Percentiles rank a stretch among this genome's conserved stretches.
These are phyloP conservation scores for Hypoxylon lienhwacheense DNA, from an alignment of 495 filamentous ascomycete species.

Conservation along the genomic window DNA sequence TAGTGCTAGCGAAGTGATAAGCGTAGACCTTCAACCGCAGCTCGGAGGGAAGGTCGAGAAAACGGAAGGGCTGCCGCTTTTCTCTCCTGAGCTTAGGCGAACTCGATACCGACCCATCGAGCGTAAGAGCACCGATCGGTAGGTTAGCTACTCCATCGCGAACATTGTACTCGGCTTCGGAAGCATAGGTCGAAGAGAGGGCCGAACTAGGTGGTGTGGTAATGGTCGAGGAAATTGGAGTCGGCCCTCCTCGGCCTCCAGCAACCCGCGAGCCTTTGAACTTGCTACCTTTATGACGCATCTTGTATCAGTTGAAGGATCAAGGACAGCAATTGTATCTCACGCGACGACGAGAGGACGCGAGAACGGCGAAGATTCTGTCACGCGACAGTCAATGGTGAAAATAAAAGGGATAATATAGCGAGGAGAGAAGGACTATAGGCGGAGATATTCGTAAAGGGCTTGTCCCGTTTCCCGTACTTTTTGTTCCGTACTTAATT, in stretches of 20 bases:
- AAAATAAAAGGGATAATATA: conserved; percentile 11
- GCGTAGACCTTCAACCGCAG: conserved; percentile 72
- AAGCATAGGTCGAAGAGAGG: conserved; percentile 47
- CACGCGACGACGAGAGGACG: conserved; percentile 1
- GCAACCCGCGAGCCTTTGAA: conserved; percentile 39
- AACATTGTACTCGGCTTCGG: conserved; percentile 47
- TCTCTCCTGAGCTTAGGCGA: conserved; percentile 23
- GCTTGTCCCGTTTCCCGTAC: too few relatives aligned
- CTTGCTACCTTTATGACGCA: conserved; percentile 40
- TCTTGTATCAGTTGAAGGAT: conserved; percentile 19
- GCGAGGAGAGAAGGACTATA: not conserved
- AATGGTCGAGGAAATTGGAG: conserved; percentile 39
- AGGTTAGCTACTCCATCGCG: conserved; percentile 36
- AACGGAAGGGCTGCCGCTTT: conserved; percentile 60
- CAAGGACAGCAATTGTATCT: not conserved
- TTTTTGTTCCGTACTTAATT: conserved; percentile 11
- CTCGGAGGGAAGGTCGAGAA: conserved; percentile 77
- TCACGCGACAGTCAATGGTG: conserved; percentile 31
- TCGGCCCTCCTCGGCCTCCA: conserved; percentile 27
- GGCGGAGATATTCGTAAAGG: conserved; percentile 3
- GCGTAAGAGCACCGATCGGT: conserved; percentile 39
- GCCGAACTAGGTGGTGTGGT: conserved; percentile 45
- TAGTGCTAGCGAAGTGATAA: conserved; percentile 56
- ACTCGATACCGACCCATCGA: conserved; percentile 29
- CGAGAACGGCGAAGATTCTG: not conserved